Conservation (phyloP, 352 stramenopile species). For the Globisporangium megalacanthum region DNA sequence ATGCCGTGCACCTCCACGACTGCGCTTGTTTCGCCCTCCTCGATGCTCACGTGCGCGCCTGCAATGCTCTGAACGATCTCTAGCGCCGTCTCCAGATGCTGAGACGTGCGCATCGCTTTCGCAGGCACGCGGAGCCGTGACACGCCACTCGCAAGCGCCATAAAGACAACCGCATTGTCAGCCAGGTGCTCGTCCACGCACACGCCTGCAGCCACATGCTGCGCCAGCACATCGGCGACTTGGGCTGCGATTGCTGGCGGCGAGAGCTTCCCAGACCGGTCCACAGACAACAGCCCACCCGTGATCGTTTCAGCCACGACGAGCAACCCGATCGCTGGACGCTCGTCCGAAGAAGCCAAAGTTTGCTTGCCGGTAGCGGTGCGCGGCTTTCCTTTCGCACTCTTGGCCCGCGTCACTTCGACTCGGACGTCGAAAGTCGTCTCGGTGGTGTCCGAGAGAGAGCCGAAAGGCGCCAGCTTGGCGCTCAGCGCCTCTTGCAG, state of each 20-base stretch:
- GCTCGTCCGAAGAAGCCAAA: not conserved
- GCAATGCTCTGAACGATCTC: conserved; percentile 31
- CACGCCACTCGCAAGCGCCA: conserved; percentile 47
- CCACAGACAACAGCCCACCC: conserved; percentile 36
- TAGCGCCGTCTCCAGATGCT: conserved; percentile 56
- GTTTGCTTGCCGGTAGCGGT: conserved; percentile 1
- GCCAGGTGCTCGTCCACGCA: conserved; percentile 73
- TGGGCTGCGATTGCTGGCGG: conserved; percentile 28
- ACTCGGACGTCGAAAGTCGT: conserved; percentile 29
- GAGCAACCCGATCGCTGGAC: conserved; percentile 29
- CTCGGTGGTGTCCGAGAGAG: conserved; percentile 2
- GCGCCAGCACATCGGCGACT: conserved; percentile 16
- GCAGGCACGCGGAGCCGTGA: conserved; percentile 48
- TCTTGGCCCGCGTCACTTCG: conserved; percentile 16
- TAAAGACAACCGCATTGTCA: conserved; percentile 66
- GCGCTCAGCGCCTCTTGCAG: conserved; percentile 27
- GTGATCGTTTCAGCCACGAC: conserved; percentile 33
- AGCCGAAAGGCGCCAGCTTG: conserved; percentile 1
- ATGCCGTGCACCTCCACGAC: conserved; percentile 49
- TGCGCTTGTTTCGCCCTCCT: conserved; percentile 32
- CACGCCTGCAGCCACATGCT: conserved; percentile 32
- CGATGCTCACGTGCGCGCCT: conserved; percentile 28
- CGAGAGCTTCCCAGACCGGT: conserved; percentile 35
- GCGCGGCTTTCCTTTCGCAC: conserved; percentile 1
- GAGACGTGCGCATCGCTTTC: conserved; percentile 33